Evolutionary conservation across 2,329 filamentous ascomycete genomes (phyloP), one percentile per base, ranked within the genome.

Genomic region (Aspergillus piperis): DNA sequence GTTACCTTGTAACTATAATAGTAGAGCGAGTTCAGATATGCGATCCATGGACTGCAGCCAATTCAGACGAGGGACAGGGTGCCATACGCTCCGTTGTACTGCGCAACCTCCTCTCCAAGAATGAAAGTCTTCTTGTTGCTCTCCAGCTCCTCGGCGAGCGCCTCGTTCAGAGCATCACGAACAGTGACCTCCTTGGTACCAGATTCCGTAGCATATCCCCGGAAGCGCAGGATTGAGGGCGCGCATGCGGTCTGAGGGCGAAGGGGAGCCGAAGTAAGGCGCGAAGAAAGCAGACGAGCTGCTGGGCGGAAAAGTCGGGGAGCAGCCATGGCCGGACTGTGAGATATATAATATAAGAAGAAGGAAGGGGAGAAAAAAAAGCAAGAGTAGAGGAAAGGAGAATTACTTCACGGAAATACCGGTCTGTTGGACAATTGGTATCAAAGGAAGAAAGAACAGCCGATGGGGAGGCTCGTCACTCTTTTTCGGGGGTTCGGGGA

Each of bases 91-190:
- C 95, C 95, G 80, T 99, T 99, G 85, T 99, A 99, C 82, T 99
- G 95, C 73, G 95, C 95, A 75, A 99, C 95, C 83, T 99, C 95
- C 85, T 99, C 95, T 73, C 95, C 95, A 61, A 99, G 80, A 70
- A 99, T 83, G 79, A 97, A 99, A 71, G 97, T 93, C 85, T 97
- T 98, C 66, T 89, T 85, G 81, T 99, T 96, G 75, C 81, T 78
- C 84, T 97, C 93, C 79, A 99, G 88, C 85, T 99, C 95, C 84
- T 99, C 95, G 51, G 92, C 92, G 75, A 99, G 88, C 62, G 95
- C 95, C 84, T 99, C 94, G 79, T 99, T 99, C 75, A 99, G 84
- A 62, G 95, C 95, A 77, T 99, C 95, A 82, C 95, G 88, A 73
- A 99, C 95, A 48, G 95, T 96, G 82, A 96, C 92, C 77, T 97